Evolutionary conservation across 495 filamentous ascomycete genomes (phyloP).

Genomic region (Tuber aestivum): DNA sequence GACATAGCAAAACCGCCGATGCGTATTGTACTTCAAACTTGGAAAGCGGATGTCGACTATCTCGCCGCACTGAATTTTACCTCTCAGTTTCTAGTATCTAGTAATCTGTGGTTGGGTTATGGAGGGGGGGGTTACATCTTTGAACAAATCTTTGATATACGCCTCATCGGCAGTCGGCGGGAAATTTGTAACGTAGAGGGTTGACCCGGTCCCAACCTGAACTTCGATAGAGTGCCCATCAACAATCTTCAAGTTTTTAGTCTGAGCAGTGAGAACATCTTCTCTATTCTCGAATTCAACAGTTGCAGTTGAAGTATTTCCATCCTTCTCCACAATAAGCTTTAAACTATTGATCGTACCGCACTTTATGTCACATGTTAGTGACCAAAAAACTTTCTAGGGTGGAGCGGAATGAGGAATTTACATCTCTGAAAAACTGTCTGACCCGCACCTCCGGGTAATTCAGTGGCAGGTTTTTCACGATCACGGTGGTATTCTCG

Average conservation of each 20-base stretch:
- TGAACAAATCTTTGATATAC: constrained; percentile 71
- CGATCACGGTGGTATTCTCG: constrained; percentile 78
- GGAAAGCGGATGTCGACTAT: constrained; percentile 84
- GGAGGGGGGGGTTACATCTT: constrained; percentile 47
- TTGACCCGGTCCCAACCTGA: constrained; percentile 63
- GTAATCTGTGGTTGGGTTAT: constrained; percentile 7
- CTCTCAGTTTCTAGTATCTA: constrained; percentile 36
- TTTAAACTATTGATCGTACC: constrained; percentile 73
- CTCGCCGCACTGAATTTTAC: constrained; percentile 57
- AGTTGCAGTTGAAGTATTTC: constrained; percentile 59
- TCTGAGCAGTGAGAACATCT: constrained; percentile 72
- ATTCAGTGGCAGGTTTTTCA: constrained; percentile 64
- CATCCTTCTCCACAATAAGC: constrained; percentile 54
- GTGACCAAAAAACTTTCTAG: constrained; percentile 8
- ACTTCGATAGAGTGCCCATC: constrained; percentile 65
- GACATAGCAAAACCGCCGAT: constrained; percentile 88
- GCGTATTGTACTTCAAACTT: constrained; percentile 78
- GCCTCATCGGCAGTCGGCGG: constrained; percentile 75
- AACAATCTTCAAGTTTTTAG: constrained; percentile 69
- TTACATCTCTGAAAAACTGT: constrained; percentile 79
- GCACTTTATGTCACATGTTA: constrained; percentile 49
- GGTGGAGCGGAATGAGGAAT: constrained; percentile 24
- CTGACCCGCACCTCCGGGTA: constrained; percentile 66
- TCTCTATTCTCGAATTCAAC: constrained; percentile 80
- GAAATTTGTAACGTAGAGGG: constrained; percentile 86